Percentiles rank a stretch among this genome's conserved stretches.
Evolutionary conservation across 78 protist genomes (phyloP).

Genomic region (Dictyostelium intermedium): DNA sequence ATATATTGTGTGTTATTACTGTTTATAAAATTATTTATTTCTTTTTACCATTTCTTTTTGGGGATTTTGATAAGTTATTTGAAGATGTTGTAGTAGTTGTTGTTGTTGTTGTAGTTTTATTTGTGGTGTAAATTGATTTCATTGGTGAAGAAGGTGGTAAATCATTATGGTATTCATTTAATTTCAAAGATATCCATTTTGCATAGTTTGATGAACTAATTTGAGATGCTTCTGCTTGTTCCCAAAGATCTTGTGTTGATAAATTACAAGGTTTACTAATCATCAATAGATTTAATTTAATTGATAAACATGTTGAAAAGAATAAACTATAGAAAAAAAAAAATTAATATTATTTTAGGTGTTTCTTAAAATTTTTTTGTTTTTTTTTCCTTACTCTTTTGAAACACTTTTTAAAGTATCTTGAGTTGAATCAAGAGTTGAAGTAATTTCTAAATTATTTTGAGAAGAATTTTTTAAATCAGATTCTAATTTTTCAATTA

Average conservation of each 20-base stretch:
- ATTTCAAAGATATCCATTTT: constrained; percentile 40
- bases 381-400: constrained; percentile 77
- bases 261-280: constrained; percentile 10
- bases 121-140: constrained; percentile 11
- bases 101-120: not conserved
- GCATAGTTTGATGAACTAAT: constrained; percentile 15
- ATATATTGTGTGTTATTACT: not conserved
- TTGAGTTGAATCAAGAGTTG: constrained; percentile 9
- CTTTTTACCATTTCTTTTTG: constrained; percentile 29
- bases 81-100: not conserved
- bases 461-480: not conserved
- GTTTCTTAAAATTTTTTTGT: too few relatives aligned
- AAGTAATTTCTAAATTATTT: not conserved
- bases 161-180: constrained; percentile 16
- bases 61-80: not conserved
- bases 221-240: constrained; percentile 46
- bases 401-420: constrained; percentile 18
- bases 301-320: constrained; percentile 53
- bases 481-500: constrained; percentile 8
- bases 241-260: constrained; percentile 65
- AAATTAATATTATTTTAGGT: too few relatives aligned
- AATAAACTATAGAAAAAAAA: constrained; percentile 9
- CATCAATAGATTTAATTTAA: constrained; percentile 50
- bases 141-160: constrained; percentile 27
- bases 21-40: not conserved